These are phyloP conservation scores for Fomitopsis pinicola DNA, from an alignment of 1,284 basidiomycete genomes.

Conservation along the genomic window DNA sequence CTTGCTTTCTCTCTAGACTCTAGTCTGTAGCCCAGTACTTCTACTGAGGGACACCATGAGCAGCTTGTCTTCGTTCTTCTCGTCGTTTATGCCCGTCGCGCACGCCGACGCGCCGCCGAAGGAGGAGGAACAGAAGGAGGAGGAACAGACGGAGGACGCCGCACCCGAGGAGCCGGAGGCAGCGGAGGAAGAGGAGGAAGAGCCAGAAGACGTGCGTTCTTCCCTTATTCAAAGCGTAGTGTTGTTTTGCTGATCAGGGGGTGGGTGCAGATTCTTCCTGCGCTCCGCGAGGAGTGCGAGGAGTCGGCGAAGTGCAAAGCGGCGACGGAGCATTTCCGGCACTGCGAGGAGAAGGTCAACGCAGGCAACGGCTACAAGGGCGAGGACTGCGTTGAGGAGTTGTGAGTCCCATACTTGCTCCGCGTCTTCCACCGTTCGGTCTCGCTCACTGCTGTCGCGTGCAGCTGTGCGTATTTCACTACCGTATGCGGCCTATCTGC, in stretches of 20 bases:
- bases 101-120: slow-evolving; percentile 49
- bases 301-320: slow-evolving; percentile 64
- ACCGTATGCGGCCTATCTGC: slow-evolving; percentile 1
- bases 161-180: slow-evolving; percentile 33
- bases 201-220: slow-evolving; percentile 70
- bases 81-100: slow-evolving; percentile 53
- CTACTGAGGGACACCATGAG: not conserved
- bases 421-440: not conserved
- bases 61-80: slow-evolving; percentile 48
- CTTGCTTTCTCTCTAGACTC: not conserved
- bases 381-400: slow-evolving; percentile 91
- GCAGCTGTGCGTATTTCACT: slow-evolving; percentile 41
- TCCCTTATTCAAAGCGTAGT: not conserved
- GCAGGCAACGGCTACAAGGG: slow-evolving; percentile 79
- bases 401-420: slow-evolving; percentile 44
- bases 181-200: slow-evolving; percentile 60
- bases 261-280: slow-evolving; percentile 51
- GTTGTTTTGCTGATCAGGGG: not conserved
- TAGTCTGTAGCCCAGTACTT: not conserved
- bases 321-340: slow-evolving; percentile 81
- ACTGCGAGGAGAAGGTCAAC: slow-evolving; percentile 86
- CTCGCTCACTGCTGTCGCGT: slow-evolving; percentile 1
- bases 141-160: slow-evolving; percentile 25
- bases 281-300: slow-evolving; percentile 75
- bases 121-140: slow-evolving; percentile 33